These are phyloP conservation scores for Debaryomyces prosopidis DNA, from an alignment of 805 yeast species.

Conservation along the genomic window DNA sequence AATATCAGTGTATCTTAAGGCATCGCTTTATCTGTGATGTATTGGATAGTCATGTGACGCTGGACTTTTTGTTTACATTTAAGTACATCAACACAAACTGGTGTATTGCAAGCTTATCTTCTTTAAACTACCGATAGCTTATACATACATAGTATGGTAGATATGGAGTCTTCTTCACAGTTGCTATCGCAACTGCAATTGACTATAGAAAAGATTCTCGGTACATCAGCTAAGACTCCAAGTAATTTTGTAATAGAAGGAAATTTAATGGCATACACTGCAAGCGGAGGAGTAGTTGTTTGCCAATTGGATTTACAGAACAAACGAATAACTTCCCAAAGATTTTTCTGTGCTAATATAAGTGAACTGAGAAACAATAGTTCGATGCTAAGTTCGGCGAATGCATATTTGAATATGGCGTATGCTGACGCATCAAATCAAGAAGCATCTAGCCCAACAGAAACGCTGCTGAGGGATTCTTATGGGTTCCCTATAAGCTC, in stretches of 20 bases:
- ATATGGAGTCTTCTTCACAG: background rate
- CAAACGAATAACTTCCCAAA: constrained; percentile 29
- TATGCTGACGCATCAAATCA: constrained; percentile 9
- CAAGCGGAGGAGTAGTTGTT: constrained; percentile 63
- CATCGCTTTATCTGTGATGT: background rate
- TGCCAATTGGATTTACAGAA: constrained; percentile 26
- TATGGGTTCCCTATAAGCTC: constrained; percentile 33
- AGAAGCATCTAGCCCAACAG: constrained; percentile 4
- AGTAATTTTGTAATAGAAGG: constrained; percentile 42
- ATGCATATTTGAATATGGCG: constrained; percentile 30
- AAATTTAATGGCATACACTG: constrained; percentile 50
- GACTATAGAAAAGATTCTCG: constrained; percentile 27
- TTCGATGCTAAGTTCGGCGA: constrained; percentile 16
- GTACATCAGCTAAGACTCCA: constrained; percentile 47
- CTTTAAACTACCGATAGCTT: no score
- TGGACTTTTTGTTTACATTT: constrained; percentile 2
- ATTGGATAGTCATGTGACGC: background rate
- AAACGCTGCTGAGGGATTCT: constrained; percentile 23
- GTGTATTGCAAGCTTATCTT: background rate
- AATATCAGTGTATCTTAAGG: background rate
- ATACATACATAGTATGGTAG: background rate
- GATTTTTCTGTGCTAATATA: constrained; percentile 51
- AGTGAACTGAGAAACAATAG: constrained; percentile 18
- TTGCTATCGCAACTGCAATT: constrained; percentile 2
- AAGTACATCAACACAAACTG: background rate